Base-by-base conservation (phyloP, 768 basidiomycete species). In the Lactarius tabidus region DNA sequence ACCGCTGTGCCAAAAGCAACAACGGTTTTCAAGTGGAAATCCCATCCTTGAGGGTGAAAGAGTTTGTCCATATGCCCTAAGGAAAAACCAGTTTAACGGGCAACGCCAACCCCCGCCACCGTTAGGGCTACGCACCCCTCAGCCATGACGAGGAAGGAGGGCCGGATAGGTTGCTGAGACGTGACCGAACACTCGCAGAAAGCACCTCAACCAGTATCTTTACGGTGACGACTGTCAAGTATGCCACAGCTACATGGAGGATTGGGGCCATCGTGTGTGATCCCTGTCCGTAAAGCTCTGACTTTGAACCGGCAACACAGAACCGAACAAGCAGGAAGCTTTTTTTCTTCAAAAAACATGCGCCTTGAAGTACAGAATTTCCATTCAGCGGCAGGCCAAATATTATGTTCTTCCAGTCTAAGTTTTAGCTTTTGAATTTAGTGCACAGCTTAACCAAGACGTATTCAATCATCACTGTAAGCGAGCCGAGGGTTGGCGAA, bases 1-100 rank as follows among this genome's bases (percentile, higher is more conserved):
- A 67, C 67, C 4, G 59, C 64, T 4, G 64, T 67, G 26, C 67
- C 67, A 57, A 51, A 67, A 8, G 18, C 39, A 18, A 28, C 56
- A 20, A 66, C 35, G 2, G 54, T 45, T 53, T 66, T 66, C 55
- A 66, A 38, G 53, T 67, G 67, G n/a, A 67, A 66, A 23, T 67
- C 56, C 64, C 64, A 66, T 5, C 67, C 64, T n/a, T 65, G 66
- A 31, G 67, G 67, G 28, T 61, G 59, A 45, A 61, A 65, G 6
- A 67, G 64, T 61, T 65, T 59, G 56, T 53, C 56, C 29, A 66
- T 54, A 33, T 66, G 59, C 18, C 64, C 67, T 67, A 45, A 45
- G 35, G 9, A 36, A 36, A 18, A 28, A 3, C 6, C 20, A 43
- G n/a, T 6, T 60, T 28, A 57, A 33, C 18, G 9, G 10, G 29